Conservation (phyloP, 768 basidiomycete genomes). For the Tricholoma saponaceum region DNA sequence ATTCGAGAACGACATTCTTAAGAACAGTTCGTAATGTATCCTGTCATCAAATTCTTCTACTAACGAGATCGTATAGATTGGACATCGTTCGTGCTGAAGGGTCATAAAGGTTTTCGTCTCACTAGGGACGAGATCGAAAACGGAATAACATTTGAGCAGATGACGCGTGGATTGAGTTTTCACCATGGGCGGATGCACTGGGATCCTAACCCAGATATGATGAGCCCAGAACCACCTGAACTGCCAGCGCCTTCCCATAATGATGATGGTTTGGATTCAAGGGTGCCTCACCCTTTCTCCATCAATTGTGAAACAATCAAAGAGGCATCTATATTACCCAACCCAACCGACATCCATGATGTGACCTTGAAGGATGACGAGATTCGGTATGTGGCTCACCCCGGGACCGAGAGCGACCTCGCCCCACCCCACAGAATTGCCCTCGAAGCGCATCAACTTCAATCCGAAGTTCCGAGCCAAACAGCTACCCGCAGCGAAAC, state of each 20-base stretch:
- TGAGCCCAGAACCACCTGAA: neutral
- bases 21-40: slow-evolving; percentile 24
- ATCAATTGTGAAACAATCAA: neutral
- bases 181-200: neutral
- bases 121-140: slow-evolving; percentile 30
- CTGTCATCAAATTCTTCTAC: neutral
- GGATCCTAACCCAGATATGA: neutral
- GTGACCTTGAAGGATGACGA: too few relatives aligned
- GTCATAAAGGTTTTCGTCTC: slow-evolving; percentile 37
- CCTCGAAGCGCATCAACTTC: too few relatives aligned
- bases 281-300: neutral
- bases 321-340: neutral
- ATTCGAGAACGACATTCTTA: slow-evolving; percentile 23
- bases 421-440: too few relatives aligned
- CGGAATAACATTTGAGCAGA: slow-evolving; percentile 28
- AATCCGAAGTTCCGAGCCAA: too few relatives aligned
- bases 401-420: too few relatives aligned
- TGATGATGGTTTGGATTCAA: too few relatives aligned
- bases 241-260: neutral
- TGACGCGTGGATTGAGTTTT: neutral
- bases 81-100: slow-evolving; percentile 32
- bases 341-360: neutral
- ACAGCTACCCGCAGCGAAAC: too few relatives aligned
- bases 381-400: too few relatives aligned
- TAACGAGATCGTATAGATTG: slow-evolving; percentile 26